Evolutionary conservation across 306 rosid species (phyloP).

Genomic region (Dalbergia cochinchinensis): DNA sequence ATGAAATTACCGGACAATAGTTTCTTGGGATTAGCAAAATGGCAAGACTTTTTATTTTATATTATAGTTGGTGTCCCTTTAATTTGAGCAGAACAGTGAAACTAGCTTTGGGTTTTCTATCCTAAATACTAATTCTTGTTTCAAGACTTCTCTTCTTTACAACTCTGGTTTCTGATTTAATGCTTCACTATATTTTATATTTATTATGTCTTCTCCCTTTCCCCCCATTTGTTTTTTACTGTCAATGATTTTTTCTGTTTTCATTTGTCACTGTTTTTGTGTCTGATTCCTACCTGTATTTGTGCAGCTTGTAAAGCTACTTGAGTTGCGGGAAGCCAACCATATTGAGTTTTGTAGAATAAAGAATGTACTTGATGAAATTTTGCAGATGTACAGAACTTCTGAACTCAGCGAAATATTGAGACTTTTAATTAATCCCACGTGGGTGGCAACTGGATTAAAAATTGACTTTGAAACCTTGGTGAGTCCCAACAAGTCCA

Average conservation of each 20-base stretch:
- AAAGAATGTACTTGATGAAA: constrained; percentile 86
- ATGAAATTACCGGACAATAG: too few relatives aligned
- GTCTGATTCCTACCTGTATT: constrained; percentile 45
- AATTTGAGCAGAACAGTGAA: too few relatives aligned
- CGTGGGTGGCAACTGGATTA: constrained; percentile 93
- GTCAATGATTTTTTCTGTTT: constrained; percentile 21
- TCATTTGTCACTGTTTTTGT: constrained; percentile 30
- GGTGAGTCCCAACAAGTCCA: constrained; percentile 60
- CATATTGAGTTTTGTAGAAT: constrained; percentile 94
- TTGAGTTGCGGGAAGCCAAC: constrained; percentile 94
- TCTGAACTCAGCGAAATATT: constrained; percentile 75
- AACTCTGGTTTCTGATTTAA: too few relatives aligned
- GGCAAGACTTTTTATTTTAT: too few relatives aligned
- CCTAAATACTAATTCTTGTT: too few relatives aligned
- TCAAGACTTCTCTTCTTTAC: too few relatives aligned
- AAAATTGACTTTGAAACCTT: constrained; percentile 77
- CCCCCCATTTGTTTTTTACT: not conserved
- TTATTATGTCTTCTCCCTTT: not conserved
- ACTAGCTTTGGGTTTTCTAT: too few relatives aligned
- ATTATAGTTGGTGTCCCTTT: too few relatives aligned
- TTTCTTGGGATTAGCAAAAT: too few relatives aligned
- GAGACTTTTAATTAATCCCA: constrained; percentile 81
- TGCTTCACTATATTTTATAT: too few relatives aligned
- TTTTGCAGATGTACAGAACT: constrained; percentile 73
- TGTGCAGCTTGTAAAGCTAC: constrained; percentile 93